These are phyloP conservation scores for Candida odintsovae DNA, from an alignment of 805 yeast species.

Conservation along the genomic window DNA sequence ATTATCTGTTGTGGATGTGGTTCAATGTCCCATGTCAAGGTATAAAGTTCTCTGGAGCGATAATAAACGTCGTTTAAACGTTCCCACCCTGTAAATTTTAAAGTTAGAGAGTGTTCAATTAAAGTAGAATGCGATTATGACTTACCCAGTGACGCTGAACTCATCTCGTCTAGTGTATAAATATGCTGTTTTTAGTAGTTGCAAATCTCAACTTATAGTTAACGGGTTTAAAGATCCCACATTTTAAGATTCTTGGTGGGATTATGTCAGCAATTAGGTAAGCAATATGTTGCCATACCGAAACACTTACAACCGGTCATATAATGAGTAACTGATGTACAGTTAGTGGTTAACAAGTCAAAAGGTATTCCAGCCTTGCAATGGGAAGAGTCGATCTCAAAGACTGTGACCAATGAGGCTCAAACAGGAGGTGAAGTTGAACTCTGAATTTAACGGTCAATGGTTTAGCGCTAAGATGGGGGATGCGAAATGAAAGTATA, in stretches of 20 bases:
- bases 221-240: background rate
- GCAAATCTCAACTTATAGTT: too few species aligned
- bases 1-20: constrained; percentile 1
- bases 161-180: background rate
- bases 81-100: constrained; percentile 56
- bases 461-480: too few species aligned
- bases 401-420: too few species aligned
- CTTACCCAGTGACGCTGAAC: constrained; percentile 30
- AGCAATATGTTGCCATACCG: background rate
- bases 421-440: too few species aligned
- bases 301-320: too few species aligned
- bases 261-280: background rate
- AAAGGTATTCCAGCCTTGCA: too few species aligned
- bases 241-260: background rate
- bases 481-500: too few species aligned
- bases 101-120: background rate
- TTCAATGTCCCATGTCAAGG: constrained; percentile 6
- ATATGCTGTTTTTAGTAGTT: too few species aligned
- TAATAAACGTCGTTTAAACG: constrained; percentile 67
- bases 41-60: constrained; percentile 48
- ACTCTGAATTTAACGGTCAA: too few species aligned
- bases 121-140: background rate
- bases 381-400: too few species aligned
- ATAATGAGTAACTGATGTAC: too few species aligned
- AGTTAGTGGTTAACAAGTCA: too few species aligned